Evolutionary conservation across 148 eudicot species (phyloP).

Genomic region (Linanthus parryae): DNA sequence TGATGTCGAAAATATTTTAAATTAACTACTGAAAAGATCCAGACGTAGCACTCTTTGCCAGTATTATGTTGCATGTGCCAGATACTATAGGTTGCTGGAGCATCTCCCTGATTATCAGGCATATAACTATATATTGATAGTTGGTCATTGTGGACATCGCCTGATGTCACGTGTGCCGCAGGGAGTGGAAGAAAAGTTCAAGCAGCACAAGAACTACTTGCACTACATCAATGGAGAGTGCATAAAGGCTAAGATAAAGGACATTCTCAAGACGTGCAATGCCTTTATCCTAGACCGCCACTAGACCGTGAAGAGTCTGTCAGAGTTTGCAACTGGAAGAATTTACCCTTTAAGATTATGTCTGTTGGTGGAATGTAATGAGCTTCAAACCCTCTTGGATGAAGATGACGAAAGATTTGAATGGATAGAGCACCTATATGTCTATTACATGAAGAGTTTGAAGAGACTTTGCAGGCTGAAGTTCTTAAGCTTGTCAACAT

Average conservation of each 20-base stretch:
- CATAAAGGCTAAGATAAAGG: not conserved
- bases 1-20: not conserved
- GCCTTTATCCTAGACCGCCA: slow-evolving; percentile 12
- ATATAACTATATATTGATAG: not conserved
- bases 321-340: too few relatives aligned
- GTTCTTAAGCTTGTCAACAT: slow-evolving; percentile 8
- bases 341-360: too few relatives aligned
- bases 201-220: not conserved
- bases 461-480: slow-evolving; percentile 7
- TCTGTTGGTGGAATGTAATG: slow-evolving; percentile 1
- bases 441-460: slow-evolving; percentile 4
- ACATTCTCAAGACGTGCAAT: not conserved
- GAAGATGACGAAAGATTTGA: not conserved
- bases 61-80: slow-evolving; percentile 1
- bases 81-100: not conserved
- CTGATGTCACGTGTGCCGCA: slow-evolving; percentile 6
- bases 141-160: not conserved
- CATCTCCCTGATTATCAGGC: too few relatives aligned
- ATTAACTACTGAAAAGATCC: not conserved
- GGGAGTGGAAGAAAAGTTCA: slow-evolving; percentile 4
- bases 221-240: slow-evolving; percentile 1
- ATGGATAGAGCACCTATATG: not conserved
- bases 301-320: slow-evolving; percentile 4
- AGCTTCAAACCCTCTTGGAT: not conserved
- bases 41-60: not conserved